Evolutionary conservation across 1,139 yeast genomes (phyloP).

Genomic region (Lodderomyces oxycetoniae): DNA sequence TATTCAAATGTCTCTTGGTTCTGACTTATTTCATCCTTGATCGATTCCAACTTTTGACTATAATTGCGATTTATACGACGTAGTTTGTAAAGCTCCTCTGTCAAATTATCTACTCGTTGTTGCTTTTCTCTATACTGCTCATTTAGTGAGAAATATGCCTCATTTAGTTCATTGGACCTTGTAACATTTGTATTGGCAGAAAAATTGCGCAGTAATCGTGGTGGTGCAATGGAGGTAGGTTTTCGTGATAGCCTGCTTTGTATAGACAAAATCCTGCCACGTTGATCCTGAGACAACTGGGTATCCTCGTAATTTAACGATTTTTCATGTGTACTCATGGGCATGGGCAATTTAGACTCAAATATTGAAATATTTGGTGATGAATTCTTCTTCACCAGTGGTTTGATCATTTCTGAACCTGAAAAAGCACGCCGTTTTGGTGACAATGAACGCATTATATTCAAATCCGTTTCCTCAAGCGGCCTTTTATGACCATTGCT

Average conservation of each 20-base stretch:
- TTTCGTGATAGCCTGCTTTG: slow-evolving; percentile 10
- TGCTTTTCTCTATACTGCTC: slow-evolving; percentile 12
- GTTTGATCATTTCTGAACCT: slow-evolving; percentile 12
- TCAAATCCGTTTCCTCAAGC: slow-evolving; percentile 11
- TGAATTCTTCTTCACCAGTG: slow-evolving; percentile 6
- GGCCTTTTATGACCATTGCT: too few species aligned
- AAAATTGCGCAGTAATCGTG: slow-evolving; percentile 2
- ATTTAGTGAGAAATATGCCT: slow-evolving; percentile 15
- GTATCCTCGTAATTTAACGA: slow-evolving; percentile 5
- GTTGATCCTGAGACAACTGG: slow-evolving; percentile 8
- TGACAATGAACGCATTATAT: slow-evolving; percentile 2
- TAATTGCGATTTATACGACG: slow-evolving; percentile 22
- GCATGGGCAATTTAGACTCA: slow-evolving; percentile 11
- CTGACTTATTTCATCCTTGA: slow-evolving; percentile 17
- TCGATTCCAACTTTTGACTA: slow-evolving; percentile 18
- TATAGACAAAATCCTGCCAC: slow-evolving; percentile 10
- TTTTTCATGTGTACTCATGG: slow-evolving; percentile 4
- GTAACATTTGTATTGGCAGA: slow-evolving; percentile 3
- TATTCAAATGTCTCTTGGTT: slow-evolving; percentile 22
- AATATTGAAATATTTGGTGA: neutral
- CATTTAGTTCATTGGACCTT: slow-evolving; percentile 14
- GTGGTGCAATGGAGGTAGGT: slow-evolving; percentile 7
- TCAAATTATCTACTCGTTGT: slow-evolving; percentile 16
- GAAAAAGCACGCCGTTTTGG: slow-evolving; percentile 9
- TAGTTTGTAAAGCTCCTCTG: slow-evolving; percentile 21